Evolutionary conservation across 2,329 filamentous ascomycete species (phyloP).

Genomic region (Aspergillus intermedius): DNA sequence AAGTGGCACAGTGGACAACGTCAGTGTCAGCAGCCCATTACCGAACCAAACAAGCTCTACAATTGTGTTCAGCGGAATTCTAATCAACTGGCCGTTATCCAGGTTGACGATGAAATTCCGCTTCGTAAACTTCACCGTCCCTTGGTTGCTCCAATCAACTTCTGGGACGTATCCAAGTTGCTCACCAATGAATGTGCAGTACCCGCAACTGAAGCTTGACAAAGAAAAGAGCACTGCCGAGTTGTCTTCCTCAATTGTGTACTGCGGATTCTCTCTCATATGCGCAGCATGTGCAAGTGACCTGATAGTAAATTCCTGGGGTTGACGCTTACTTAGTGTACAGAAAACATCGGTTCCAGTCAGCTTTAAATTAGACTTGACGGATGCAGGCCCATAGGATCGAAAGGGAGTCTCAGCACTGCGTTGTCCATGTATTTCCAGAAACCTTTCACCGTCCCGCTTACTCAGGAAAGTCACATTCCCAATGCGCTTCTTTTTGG

Average conservation of each 20-base stretch:
- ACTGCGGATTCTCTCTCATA: slow-evolving; percentile 8
- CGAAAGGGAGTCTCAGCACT: slow-evolving; percentile 1
- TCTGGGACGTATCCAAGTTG: slow-evolving; percentile 38
- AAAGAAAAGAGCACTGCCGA: slow-evolving; percentile 4
- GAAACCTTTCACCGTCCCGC: slow-evolving; percentile 38
- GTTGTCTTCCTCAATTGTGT: slow-evolving; percentile 12
- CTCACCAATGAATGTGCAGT: slow-evolving; percentile 36
- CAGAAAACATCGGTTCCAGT: slow-evolving; percentile 19
- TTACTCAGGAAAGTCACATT: slow-evolving; percentile 42
- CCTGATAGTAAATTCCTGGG: slow-evolving; percentile 31
- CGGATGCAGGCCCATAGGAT: too few relatives aligned
- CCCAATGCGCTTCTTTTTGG: slow-evolving; percentile 34
- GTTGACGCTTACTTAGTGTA: slow-evolving; percentile 28
- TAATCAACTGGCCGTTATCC: slow-evolving; percentile 29
- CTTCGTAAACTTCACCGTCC: slow-evolving; percentile 37
- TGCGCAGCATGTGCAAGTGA: slow-evolving; percentile 29
- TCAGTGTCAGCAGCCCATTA: slow-evolving; percentile 40
- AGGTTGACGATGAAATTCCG: slow-evolving; percentile 38
- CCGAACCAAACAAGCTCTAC: slow-evolving; percentile 41
- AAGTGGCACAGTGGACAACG: slow-evolving; percentile 47
- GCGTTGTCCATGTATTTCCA: slow-evolving; percentile 25
- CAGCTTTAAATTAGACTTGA: slow-evolving; percentile 10
- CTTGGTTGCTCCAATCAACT: slow-evolving; percentile 8
- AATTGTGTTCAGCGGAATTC: slow-evolving; percentile 47
- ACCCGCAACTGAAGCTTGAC: slow-evolving; percentile 39